Conservation (phyloP, 1,284 basidiomycete genomes). For the Rhodotorula sp. region DNA sequence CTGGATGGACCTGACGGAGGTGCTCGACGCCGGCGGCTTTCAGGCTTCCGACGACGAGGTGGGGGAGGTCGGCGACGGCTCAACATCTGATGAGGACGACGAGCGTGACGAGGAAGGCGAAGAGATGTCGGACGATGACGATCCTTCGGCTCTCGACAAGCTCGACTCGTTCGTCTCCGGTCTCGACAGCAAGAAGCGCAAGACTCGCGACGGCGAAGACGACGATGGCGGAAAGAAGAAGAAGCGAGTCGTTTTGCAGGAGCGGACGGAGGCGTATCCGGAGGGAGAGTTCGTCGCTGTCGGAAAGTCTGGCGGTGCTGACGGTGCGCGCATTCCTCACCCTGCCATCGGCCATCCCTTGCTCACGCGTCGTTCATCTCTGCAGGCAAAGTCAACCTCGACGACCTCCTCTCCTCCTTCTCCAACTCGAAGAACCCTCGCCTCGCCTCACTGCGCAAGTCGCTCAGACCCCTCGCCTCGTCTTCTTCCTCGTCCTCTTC, state of each 20-base stretch:
- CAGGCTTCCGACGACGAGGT: neutral
- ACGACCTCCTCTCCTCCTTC: conserved; percentile 68
- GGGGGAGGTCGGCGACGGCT: conserved; percentile 36
- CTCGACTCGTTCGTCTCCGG: conserved; percentile 69
- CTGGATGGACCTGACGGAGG: conserved; percentile 59
- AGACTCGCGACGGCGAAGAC: conserved; percentile 51
- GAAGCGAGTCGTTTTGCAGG: conserved; percentile 66
- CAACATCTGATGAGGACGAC: conserved; percentile 54
- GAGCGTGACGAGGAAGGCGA: conserved; percentile 58
- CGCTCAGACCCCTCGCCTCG: conserved; percentile 59
- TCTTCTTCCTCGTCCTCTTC: conserved; percentile 12
- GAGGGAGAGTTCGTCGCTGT: conserved; percentile 58
- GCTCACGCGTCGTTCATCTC: neutral
- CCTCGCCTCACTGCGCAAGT: conserved; percentile 51
- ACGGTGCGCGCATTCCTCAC: conserved; percentile 44
- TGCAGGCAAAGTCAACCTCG: conserved; percentile 65
- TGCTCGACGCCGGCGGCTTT: conserved; percentile 51
- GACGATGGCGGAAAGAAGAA: conserved; percentile 45
- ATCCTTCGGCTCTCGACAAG: conserved; percentile 59
- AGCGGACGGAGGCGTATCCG: conserved; percentile 69
- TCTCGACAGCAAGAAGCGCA: conserved; percentile 73
- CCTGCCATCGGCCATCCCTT: neutral
- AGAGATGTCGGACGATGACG: conserved; percentile 34
- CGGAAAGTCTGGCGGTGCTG: conserved; percentile 45
- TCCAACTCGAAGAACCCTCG: conserved; percentile 51